Evolutionary conservation across 1,284 basidiomycete species (phyloP).

Genomic region (Heliocybe sulcata): DNA sequence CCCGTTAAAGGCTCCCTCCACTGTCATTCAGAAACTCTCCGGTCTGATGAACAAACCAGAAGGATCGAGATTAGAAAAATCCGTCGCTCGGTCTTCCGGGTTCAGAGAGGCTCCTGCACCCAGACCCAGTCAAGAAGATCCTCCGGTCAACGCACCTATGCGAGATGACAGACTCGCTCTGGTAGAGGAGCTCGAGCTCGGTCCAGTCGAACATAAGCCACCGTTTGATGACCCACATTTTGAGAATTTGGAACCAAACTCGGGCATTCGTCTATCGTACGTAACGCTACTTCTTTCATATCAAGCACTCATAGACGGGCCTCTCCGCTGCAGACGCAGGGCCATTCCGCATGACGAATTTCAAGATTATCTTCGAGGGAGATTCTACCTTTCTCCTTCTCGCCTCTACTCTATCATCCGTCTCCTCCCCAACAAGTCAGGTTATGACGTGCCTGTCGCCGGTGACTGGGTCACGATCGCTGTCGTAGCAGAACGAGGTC

Average conservation of each 20-base stretch:
- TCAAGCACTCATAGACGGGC: neutral
- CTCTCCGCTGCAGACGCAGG: slow-evolving; percentile 58
- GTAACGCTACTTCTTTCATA: slow-evolving; percentile 20
- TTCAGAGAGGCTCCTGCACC: slow-evolving; percentile 28
- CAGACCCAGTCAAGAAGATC: neutral
- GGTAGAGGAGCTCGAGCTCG: slow-evolving; percentile 66
- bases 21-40: slow-evolving; percentile 40
- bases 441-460: slow-evolving; percentile 85
- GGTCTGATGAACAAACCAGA: slow-evolving; percentile 18
- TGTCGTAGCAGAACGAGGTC: slow-evolving; percentile 81
- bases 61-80: slow-evolving; percentile 11
- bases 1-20: slow-evolving; percentile 33
- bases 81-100: slow-evolving; percentile 28
- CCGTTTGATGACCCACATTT: slow-evolving; percentile 68
- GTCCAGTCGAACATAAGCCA: slow-evolving; percentile 66
- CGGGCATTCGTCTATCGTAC: slow-evolving; percentile 78
- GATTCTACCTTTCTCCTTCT: slow-evolving; percentile 85
- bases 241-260: slow-evolving; percentile 78
- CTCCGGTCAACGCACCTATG: slow-evolving; percentile 18
- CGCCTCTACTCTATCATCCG: slow-evolving; percentile 82
- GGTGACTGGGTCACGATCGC: slow-evolving; percentile 92
- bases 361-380: slow-evolving; percentile 75
- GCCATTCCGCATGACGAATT: slow-evolving; percentile 69
- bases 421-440: slow-evolving; percentile 68
- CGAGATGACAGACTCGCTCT: slow-evolving; percentile 68